A percentile compares a stretch with the other conserved stretches of the same genome.
These are phyloP conservation scores for Globisporangium solare DNA, from an alignment of 352 stramenopile genomes.

Conservation along the genomic window DNA sequence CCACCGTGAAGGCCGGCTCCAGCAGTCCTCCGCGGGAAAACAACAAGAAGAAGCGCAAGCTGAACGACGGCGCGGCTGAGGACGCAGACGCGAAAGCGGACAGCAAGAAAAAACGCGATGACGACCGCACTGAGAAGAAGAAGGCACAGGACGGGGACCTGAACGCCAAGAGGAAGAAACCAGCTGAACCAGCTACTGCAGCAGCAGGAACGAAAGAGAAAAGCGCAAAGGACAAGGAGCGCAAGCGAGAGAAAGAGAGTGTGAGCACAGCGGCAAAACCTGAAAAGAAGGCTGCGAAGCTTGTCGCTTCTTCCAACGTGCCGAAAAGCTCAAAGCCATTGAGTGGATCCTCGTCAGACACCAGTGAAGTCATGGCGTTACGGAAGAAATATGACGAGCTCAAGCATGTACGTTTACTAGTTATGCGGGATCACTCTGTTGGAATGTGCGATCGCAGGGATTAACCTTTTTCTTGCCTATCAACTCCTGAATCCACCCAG, in stretches of 20 bases:
- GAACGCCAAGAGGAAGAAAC: conserved; percentile 12
- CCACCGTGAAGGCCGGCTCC: neutral
- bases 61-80: neutral
- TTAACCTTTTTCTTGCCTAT: conserved; percentile 3
- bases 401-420: conserved; percentile 25
- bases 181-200: neutral
- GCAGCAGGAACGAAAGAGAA: conserved; percentile 6
- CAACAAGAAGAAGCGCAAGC: conserved; percentile 15
- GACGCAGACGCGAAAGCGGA: neutral
- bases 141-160: neutral
- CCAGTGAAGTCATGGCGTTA: conserved; percentile 10
- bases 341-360: neutral
- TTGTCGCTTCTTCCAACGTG: neutral
- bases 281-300: conserved; percentile 2
- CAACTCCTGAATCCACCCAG: conserved; percentile 13
- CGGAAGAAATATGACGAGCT: conserved; percentile 46
- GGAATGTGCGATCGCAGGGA: neutral
- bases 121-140: conserved; percentile 13
- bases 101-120: conserved; percentile 5
- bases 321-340: neutral
- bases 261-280: conserved; percentile 1
- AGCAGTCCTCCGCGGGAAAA: conserved; percentile 8
- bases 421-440: neutral
- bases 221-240: conserved; percentile 10
- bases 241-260: conserved; percentile 13